Evolutionary conservation across 2,329 filamentous ascomycete species (phyloP), one percentile per base, ranked within the genome.

Genomic region (Alternaria gaisen): DNA sequence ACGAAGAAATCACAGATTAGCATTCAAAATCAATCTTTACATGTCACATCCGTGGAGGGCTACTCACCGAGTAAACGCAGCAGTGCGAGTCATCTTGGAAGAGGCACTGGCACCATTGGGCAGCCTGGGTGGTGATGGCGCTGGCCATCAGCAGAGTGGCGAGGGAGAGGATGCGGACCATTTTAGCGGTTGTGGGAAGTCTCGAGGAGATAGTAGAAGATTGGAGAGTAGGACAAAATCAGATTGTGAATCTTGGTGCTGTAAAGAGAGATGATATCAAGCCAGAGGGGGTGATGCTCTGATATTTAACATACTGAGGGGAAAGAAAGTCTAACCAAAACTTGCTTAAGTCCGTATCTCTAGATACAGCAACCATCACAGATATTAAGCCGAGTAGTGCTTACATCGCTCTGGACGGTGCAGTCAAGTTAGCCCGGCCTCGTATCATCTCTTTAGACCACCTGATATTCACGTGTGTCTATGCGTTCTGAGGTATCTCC

Each of bases 21-120:
- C 26, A 50, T 34, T 22, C 24, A 41, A n/a, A n/a, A n/a, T n/a
- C n/a, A n/a, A n/a, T n/a, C n/a, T n/a, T n/a, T n/a, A n/a, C n/a
- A n/a, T n/a, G n/a, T n/a, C n/a, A n/a, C n/a, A n/a, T n/a, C n/a
- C n/a, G n/a, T n/a, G 26, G 16, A 3, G 28, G 22, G 5, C 51
- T 51, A 14, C 46, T 56, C 38, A 56, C 54, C 3, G 26, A 26
- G 55, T 43, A 43, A 8, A 52, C 38, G 55, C 55, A 57, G 47
- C 55, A 57, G 47, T 57, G 55, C 28, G 55, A 57, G 38, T 40
- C 55, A 30, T 57, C 40, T 11, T 11, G 6, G 40, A 52, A 57
- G 24, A 57, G 55, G 22, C 55, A 57, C 47, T 57, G 55, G 47
- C 55, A 57, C 28, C 16, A 52, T n/a, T 34, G n/a, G n/a, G 55